Evolutionary conservation across 1,139 yeast species (phyloP), one percentile per base, ranked within the genome.

Genomic region (Yamadazyma conglobata): DNA sequence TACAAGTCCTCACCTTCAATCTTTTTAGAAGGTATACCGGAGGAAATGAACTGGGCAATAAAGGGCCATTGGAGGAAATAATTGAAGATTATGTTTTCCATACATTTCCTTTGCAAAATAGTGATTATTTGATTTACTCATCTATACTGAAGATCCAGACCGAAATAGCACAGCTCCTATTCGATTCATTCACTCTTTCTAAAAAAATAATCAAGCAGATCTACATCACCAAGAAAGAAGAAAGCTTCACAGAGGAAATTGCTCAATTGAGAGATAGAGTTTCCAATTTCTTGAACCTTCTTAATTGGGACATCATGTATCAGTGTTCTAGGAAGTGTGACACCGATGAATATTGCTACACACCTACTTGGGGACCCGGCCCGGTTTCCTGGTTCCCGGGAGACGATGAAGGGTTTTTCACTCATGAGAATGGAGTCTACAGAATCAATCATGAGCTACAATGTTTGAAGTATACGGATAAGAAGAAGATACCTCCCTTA

Each of bases 321-420:
- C 44, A 54, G 22, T 75, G 80, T 45, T 40, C 58, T 0, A 35
- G 43, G 4, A 46, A 45, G 7, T 75, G 81, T 47, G 54, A 41
- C 0, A 48, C 54, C 47, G 63, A 67, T 40, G 73, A 71, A 38
- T 42, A 71, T 2, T 76, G 81, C 43, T 72, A 59, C 32, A 61
- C 72, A 4, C 80, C 80, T 1, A 64, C 77, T 0, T 74, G 80
- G 80, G 80, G 80, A 0, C 80, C 81, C 1, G 54, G 69, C 1
- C 77, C 78, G 2, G 25, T 70, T 12, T 67, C 72, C 4, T 54
- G 47, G 47, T 35, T 39, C 4, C 29, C 33, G 3, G 11, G 20
- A 13, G 27, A 11, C 4, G 15, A 27, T 7, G 17, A 23, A 4
- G 12, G 17, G 6, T 30, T 19, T 6, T 42, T 43, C 15, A 21